Evolutionary conservation across 2,329 filamentous ascomycete species (phyloP), one percentile per base, ranked within the genome.

Genomic region (Apiospora arundinis): DNA sequence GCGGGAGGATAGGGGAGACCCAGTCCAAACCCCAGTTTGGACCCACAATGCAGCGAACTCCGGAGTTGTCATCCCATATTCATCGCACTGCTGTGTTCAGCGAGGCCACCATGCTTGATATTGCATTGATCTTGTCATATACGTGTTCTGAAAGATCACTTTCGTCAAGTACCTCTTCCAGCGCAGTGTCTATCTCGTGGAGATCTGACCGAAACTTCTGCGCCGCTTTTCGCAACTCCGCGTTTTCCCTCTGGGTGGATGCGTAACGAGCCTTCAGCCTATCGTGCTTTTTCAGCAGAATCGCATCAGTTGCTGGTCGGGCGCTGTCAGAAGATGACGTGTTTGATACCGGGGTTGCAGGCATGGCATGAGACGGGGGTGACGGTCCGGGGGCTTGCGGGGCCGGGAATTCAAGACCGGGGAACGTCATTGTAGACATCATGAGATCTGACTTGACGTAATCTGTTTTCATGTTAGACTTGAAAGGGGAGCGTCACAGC

Each of bases 221-320:
- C 16, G 52, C 52, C 14, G 69, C 21, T 25, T 70, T 40, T 37
- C 69, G 69, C 11, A 70, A 25, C 52, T 48, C 44, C n/a, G 40
- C 25, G 25, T 70, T 70, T 2, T 48, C 69, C 14, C 40, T 46
- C 32, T 48, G 18, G 42, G 28, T 21, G 12, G 21, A 23, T 16
- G 40, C 14, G n/a, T 67, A 18, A 1, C 69, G 52, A 44, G 25
- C 21, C n/a, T 40, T 49, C 14, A 70, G 16, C 16, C 60, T 60
- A 18, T 70, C 69, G 3, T 67, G 49, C 25, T 65, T 70, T 11
- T 14, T 60, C 1, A 5, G 52, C 16, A 32, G 14, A 3, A 32
- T 25, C 9, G 25, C 11, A 2, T 60, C 52, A n/a, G n/a, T n/a
- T n/a, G n/a, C n/a, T n/a, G n/a, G n/a, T n/a, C n/a, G n/a, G n/a